A percentile compares a stretch with the other conserved stretches of the same genome.
These are phyloP conservation scores for Chenopodium suecicum DNA, from an alignment of 148 eudicot genomes.

Conservation along the genomic window DNA sequence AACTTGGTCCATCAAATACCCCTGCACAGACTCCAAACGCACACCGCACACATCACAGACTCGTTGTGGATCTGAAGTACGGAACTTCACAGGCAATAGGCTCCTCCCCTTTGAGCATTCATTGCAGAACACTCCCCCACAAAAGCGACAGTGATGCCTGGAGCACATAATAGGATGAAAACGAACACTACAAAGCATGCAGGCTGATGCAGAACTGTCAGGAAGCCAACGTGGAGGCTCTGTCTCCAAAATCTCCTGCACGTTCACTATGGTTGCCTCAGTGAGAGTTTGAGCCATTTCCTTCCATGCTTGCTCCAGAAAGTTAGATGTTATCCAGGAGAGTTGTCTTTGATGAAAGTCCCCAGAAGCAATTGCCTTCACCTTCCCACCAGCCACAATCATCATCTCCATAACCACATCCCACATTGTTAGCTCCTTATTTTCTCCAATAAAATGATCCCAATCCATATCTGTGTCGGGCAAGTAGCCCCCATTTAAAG, in stretches of 20 bases:
- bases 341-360: slow-evolving; percentile 48
- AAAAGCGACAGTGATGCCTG: slow-evolving; percentile 72
- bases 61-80: slow-evolving; percentile 47
- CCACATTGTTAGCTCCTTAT: slow-evolving; percentile 76
- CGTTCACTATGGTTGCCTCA: slow-evolving; percentile 49
- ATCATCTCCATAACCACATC: slow-evolving; percentile 65
- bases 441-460: slow-evolving; percentile 60
- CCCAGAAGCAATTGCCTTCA: slow-evolving; percentile 52
- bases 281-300: slow-evolving; percentile 78
- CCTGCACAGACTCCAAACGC: slow-evolving; percentile 59
- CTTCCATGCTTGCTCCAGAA: slow-evolving; percentile 61
- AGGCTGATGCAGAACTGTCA: slow-evolving; percentile 63
- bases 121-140: slow-evolving; percentile 67
- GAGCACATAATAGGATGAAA: slow-evolving; percentile 74
- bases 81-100: slow-evolving; percentile 61
- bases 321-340: slow-evolving; percentile 48
- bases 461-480: slow-evolving; percentile 59
- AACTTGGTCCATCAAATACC: slow-evolving; percentile 63
- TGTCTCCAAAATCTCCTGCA: slow-evolving; percentile 50
- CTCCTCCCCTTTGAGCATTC: slow-evolving; percentile 73
- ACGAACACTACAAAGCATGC: slow-evolving; percentile 61
- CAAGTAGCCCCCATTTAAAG: slow-evolving; percentile 42
- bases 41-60: slow-evolving; percentile 75
- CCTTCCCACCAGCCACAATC: slow-evolving; percentile 58
- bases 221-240: slow-evolving; percentile 75